phyloP scores from a whole-genome alignment of 164 flowering plant species.

The Magnolia sinica region DNA sequence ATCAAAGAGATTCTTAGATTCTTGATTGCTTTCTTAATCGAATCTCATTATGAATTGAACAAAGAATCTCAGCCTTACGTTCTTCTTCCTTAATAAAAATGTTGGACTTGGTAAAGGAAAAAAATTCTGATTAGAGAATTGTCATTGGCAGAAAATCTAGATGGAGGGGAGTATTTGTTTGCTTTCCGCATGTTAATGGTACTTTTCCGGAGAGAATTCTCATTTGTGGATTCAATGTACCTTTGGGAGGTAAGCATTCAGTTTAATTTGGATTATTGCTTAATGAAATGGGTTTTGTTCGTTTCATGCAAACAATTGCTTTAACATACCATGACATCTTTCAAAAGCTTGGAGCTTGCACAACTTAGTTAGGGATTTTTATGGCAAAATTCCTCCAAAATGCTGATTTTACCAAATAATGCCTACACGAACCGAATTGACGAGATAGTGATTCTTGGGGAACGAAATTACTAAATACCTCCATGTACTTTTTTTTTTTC shows the following conservation, averaged over 20 bases:
- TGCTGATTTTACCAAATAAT: no score
- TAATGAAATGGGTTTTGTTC: neutral
- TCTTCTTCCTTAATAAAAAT: neutral
- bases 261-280: neutral
- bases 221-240: slow-evolving; percentile 75
- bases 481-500: no score
- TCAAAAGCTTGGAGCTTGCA: neutral
- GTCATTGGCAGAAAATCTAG: slow-evolving; percentile 71
- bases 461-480: no score
- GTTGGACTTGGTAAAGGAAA: neutral
- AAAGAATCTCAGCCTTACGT: neutral
- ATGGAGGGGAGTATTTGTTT: slow-evolving; percentile 90
- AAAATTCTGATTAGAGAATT: slow-evolving; percentile 9
- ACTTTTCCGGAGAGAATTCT: slow-evolving; percentile 85
- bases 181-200: slow-evolving; percentile 96
- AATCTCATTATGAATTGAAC: neutral
- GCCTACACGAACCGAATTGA: no score
- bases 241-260: slow-evolving; percentile 83
- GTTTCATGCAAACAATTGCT: neutral
- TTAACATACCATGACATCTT: neutral
- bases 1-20: neutral
- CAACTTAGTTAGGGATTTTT: neutral
- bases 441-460: no score
- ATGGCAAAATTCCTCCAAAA: neutral
- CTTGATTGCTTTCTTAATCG: neutral